Percentiles rank a stretch among this genome's conserved stretches.
Conservation (phyloP, 2,329 filamentous ascomycete genomes). For the Epichloe sibirici region DNA sequence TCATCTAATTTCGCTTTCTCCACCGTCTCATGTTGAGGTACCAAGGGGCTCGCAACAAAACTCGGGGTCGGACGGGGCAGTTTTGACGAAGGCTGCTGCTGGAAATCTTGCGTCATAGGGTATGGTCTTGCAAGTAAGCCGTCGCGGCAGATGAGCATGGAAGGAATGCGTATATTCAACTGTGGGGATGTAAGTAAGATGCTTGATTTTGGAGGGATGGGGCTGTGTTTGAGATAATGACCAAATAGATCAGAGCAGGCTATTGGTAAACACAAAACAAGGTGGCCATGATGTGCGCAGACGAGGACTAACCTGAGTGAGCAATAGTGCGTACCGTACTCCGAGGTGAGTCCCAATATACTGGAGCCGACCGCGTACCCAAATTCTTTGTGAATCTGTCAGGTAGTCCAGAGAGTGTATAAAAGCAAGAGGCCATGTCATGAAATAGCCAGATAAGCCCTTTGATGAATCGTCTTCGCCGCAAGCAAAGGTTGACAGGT, state of each 20-base stretch:
- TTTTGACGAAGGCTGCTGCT: constrained; percentile 31
- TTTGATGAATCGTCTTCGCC: constrained; percentile 38
- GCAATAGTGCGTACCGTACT: constrained; percentile 43
- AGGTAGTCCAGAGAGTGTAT: constrained; percentile 44
- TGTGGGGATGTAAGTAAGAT: constrained; percentile 13
- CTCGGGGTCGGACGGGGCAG: constrained; percentile 21
- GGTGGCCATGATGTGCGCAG: not conserved
- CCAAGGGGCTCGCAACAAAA: constrained; percentile 27
- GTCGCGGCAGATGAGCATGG: constrained; percentile 48
- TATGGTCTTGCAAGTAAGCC: constrained; percentile 34
- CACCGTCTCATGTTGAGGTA: constrained; percentile 36
- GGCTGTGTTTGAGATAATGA: not conserved
- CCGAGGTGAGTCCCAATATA: constrained; percentile 45
- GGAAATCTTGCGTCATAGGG: constrained; percentile 29
- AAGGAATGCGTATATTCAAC: constrained; percentile 47
- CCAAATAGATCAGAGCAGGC: not conserved
- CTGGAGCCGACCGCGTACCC: constrained; percentile 39
- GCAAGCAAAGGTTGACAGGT: constrained; percentile 34
- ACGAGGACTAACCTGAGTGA: constrained; percentile 35
- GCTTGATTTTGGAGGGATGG: not conserved
- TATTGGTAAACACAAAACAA: not conserved
- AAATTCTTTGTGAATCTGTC: constrained; percentile 45
- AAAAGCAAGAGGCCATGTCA: constrained; percentile 46
- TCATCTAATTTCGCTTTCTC: constrained; percentile 32
- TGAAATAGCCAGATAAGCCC: constrained; percentile 44